Base-by-base conservation (phyloP, 495 filamentous ascomycete genomes). In the Echria macrotheca region DNA sequence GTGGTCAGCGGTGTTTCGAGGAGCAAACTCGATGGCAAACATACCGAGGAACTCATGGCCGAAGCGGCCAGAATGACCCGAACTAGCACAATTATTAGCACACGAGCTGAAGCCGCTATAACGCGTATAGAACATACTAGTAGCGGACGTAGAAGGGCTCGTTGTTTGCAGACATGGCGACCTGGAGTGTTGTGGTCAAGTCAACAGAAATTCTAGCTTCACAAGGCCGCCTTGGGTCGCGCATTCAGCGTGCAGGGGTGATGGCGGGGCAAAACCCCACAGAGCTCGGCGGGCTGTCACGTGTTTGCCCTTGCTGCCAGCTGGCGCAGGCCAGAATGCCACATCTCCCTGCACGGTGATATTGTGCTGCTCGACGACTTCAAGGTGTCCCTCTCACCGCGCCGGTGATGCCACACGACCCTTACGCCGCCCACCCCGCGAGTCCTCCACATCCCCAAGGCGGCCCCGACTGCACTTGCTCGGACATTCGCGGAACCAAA, bases 41-140 rank as follows among this genome's bases (percentile, higher is more conserved):
- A 44, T 68, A 96, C 93, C 94, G 65, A 99, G 77, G 65, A 97
- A 99, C 69, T 97, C 94, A 75, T 99, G 94, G 49, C 94, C 94
- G 70, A 95, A 95, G 58, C 94, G 87, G 66, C 94, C 94, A 66
- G 87, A 90, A 67, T 99, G 94, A 64, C 94, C 94, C 58, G 93
- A 96, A 77, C 90, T 95, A 66, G n/a, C n/a, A 63, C 29, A 64
- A 53, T 47, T 68, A 69, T 62, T 47, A 63, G 57, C 43, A 23
- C 26, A 19, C 0, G 5, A 1, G 1, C 7, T 4, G 4, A 2
- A 2, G n/a, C 5, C 11, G 32, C 15, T 5, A 25, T 36, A 11
- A 24, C 8, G 40, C 5, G 7, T 2, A 1, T 3, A 10, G n/a
- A 22, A 62, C 74, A 47, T 85, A 95, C 90, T 98, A 98, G 76